These are phyloP conservation scores for Silybum marianum DNA, from an alignment of 129 eudicot genomes.

Conservation along the genomic window DNA sequence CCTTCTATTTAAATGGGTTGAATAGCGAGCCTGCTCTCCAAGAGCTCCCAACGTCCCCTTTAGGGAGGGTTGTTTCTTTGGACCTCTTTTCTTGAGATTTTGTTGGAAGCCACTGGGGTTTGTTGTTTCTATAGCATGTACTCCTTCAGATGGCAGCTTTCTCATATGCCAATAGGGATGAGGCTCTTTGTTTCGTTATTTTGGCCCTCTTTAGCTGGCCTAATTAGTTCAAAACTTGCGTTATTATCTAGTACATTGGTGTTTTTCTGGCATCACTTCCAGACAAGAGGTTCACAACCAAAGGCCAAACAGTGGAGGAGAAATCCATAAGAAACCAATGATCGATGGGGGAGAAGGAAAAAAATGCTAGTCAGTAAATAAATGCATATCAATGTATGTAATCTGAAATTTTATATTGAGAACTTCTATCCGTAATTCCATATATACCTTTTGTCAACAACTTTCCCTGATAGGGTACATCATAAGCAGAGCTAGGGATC, in stretches of 20 bases:
- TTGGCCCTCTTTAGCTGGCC: neutral
- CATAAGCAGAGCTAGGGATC: neutral
- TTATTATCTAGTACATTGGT: neutral
- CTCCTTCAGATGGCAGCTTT: neutral
- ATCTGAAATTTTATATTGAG: neutral
- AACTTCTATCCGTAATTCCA: neutral
- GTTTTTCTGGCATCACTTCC: neutral
- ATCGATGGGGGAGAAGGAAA: neutral
- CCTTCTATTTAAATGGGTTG: conserved; percentile 1
- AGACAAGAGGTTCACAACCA: neutral
- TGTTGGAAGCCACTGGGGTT: neutral
- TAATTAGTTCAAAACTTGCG: neutral
- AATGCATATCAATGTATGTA: neutral
- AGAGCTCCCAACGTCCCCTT: neutral
- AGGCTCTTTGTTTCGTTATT: neutral
- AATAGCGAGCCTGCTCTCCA: neutral
- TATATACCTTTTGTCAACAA: neutral
- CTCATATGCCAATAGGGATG: neutral
- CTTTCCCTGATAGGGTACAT: neutral
- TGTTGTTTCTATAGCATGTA: neutral
- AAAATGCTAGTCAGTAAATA: neutral
- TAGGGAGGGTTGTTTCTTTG: neutral
- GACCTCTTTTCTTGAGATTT: neutral
- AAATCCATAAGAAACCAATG: neutral
- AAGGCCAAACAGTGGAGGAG: neutral